phyloP scores from a whole-genome alignment of 257 asterid species.

The Solanum medicagineum region DNA sequence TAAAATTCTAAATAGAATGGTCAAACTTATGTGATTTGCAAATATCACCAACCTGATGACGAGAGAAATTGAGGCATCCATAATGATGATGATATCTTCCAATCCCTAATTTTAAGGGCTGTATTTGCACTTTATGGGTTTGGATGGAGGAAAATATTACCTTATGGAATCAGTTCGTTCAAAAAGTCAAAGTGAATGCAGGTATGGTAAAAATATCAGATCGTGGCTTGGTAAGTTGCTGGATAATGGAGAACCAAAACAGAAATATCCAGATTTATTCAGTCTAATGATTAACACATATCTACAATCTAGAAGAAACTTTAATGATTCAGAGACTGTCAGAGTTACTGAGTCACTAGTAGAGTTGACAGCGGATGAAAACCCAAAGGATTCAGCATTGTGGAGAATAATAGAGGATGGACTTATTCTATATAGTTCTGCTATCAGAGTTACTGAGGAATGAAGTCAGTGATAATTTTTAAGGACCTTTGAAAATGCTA shows the following conservation, averaged over 20 bases:
- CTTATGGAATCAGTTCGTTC: background rate
- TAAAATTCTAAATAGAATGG: background rate
- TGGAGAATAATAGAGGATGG: background rate
- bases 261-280: background rate
- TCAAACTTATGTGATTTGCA: background rate
- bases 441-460: background rate
- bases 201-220: background rate
- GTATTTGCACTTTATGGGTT: background rate
- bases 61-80: background rate
- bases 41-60: background rate
- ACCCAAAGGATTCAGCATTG: background rate
- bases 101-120: background rate
- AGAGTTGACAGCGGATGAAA: background rate
- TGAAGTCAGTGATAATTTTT: background rate
- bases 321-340: background rate
- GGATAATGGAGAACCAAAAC: background rate
- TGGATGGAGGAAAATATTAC: background rate
- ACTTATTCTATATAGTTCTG: background rate
- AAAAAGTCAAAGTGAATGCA: background rate
- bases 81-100: background rate
- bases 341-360: background rate
- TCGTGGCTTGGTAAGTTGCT: background rate
- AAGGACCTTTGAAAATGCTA: background rate
- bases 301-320: background rate
- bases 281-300: background rate